phyloP scores from a whole-genome alignment of 1,139 yeast species.

The Chernovozyma aurita region DNA sequence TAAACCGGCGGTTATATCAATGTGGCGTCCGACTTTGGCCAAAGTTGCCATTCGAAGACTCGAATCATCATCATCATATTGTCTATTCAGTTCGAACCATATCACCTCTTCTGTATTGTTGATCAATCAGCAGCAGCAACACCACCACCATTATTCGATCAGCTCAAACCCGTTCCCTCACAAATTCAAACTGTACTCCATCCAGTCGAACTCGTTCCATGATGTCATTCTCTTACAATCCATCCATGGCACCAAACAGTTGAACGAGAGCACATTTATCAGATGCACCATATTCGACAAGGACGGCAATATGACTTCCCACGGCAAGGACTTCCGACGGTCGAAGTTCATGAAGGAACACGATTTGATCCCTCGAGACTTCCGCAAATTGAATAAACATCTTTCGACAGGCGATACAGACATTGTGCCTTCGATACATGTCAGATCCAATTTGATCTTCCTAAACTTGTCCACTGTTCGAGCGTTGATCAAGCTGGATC shows the following conservation, averaged over 20 bases:
- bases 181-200: no score
- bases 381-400: conserved; percentile 35
- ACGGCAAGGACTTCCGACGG: conserved; percentile 36
- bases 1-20: no score
- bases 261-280: conserved; percentile 24
- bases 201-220: conserved; percentile 14
- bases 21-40: no score
- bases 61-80: no score
- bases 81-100: no score
- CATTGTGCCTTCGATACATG: conserved; percentile 41
- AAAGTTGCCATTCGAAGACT: no score
- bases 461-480: conserved; percentile 37
- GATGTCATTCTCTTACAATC: conserved; percentile 22
- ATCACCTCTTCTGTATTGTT: no score
- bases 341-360: conserved; percentile 33
- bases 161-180: no score
- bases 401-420: conserved; percentile 15
- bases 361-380: conserved; percentile 37
- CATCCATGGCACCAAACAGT: conserved; percentile 15
- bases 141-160: no score
- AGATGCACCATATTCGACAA: conserved; percentile 57
- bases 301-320: conserved; percentile 33
- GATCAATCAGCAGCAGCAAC: no score
- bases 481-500: conserved; percentile 38
- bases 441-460: conserved; percentile 33